Evolutionary conservation across 306 rosid species (phyloP), one percentile per base, ranked within the genome.

Genomic region (Quercus alba): DNA sequence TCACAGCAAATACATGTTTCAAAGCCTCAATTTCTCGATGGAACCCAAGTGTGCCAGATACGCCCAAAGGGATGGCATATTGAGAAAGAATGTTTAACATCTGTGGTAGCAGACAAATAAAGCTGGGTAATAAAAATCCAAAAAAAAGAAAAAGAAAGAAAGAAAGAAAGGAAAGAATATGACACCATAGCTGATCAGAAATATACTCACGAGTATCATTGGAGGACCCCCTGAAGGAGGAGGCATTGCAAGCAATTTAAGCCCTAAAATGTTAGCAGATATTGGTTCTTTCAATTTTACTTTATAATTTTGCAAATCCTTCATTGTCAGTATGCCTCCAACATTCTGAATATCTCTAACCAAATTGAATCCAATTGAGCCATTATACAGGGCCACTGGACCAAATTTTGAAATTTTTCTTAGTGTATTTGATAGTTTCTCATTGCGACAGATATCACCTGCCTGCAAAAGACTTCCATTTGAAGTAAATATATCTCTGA

Each of bases 141-240:
- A 26, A 26, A 26, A 26, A 26, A 26, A 26, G 0, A 38, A 49
- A 30, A 12, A 1, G 15, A 4, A 63, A 5, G 52, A 44, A 61
- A 63, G 3, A 6, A 1, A 56, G 20, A 61, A 21, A 13, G 10
- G 1, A 38, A 38, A 26, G 28, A 19, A 18, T 12, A 20, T 23
- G 58, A 72, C 68, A 81, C 5, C 11, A 46, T 74, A 21, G 55
- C 20, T 1, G 56, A 72, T 49, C 44, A 52, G 23, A 81, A 49
- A 76, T 75, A 13, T 20, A 79, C 93, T 80, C 84, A 94, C 97
- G n/a, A 91, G 91, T 78, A 92, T 86, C 97, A 90, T 38, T 30
- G 88, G 89, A 79, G 89, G 92, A 17, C 97, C 99, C 67, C 99
- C 97, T 1, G 97, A 93, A 70, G 99, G 97, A 25, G 97, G 92